Percentiles rank a stretch among this genome's conserved stretches.
These are phyloP conservation scores for Tricholomella constricta DNA, from an alignment of 768 basidiomycete species.

Conservation along the genomic window DNA sequence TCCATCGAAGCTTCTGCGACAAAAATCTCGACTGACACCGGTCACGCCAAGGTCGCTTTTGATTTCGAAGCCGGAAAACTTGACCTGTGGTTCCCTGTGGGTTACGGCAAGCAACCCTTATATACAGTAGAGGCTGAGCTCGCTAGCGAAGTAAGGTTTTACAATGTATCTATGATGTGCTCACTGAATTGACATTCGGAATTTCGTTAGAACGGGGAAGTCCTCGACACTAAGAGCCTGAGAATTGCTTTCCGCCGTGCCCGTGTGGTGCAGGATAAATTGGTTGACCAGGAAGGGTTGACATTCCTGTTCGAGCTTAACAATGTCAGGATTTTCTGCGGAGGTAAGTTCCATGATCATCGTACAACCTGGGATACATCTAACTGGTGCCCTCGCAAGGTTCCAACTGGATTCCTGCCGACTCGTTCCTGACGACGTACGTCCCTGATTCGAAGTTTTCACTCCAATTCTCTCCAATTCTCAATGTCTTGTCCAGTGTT, in stretches of 20 bases:
- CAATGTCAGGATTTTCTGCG: slow-evolving; percentile 84
- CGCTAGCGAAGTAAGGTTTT: slow-evolving; percentile 48
- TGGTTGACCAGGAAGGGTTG: slow-evolving; percentile 74
- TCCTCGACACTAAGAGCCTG: slow-evolving; percentile 55
- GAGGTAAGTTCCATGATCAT: slow-evolving; percentile 48
- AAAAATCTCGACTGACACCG: slow-evolving; percentile 37
- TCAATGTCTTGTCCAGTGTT: slow-evolving; percentile 31
- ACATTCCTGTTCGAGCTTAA: slow-evolving; percentile 93
- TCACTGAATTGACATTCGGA: background rate
- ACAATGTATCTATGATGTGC: background rate
- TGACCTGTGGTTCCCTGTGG: slow-evolving; percentile 85
- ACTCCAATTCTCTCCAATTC: background rate
- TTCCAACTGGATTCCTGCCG: slow-evolving; percentile 94
- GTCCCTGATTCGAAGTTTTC: slow-evolving; percentile 20
- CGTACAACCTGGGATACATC: background rate
- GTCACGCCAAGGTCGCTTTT: slow-evolving; percentile 44
- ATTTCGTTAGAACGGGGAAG: slow-evolving; percentile 42
- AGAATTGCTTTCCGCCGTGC: slow-evolving; percentile 82
- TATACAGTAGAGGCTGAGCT: slow-evolving; percentile 65
- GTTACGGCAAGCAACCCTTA: slow-evolving; percentile 79
- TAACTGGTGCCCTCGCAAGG: slow-evolving; percentile 37
- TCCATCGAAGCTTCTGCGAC: slow-evolving; percentile 40
- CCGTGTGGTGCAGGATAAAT: slow-evolving; percentile 75
- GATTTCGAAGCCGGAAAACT: slow-evolving; percentile 55
- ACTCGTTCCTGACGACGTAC: slow-evolving; percentile 85